Percentiles rank a stretch among this genome's conserved stretches.
Evolutionary conservation across 352 stramenopile genomes (phyloP).

Genomic region (Globisporangium cederbergense): DNA sequence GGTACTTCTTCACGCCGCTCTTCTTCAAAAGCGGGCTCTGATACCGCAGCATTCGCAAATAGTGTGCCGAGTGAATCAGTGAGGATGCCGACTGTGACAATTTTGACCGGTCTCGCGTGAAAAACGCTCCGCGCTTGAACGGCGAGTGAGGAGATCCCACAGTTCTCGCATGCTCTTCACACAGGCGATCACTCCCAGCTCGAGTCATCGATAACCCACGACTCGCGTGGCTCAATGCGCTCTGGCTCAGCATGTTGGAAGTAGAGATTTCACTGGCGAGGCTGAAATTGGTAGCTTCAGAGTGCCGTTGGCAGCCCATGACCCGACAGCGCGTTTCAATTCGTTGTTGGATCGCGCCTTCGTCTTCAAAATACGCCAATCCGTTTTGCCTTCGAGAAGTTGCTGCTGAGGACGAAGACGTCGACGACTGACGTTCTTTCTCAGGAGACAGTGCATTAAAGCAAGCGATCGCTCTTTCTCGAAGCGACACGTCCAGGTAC

Average conservation of each 20-base stretch:
- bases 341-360: conserved; percentile 32
- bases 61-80: conserved; percentile 45
- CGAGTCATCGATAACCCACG: conserved; percentile 7
- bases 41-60: conserved; percentile 50
- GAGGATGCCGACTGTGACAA: conserved; percentile 17
- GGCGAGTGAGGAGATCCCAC: conserved; percentile 24
- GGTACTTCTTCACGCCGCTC: conserved; percentile 37
- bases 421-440: background rate
- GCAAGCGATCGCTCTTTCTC: conserved; percentile 21
- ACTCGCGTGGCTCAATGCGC: conserved; percentile 8
- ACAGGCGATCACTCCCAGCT: conserved; percentile 19
- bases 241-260: conserved; percentile 22
- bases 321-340: conserved; percentile 46
- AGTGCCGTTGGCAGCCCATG: conserved; percentile 37
- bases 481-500: conserved; percentile 37
- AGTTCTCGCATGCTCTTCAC: conserved; percentile 28
- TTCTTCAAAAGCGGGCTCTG: conserved; percentile 57
- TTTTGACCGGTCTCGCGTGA: conserved; percentile 27
- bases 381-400: conserved; percentile 18
- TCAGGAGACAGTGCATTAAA: conserved; percentile 1
- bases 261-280: conserved; percentile 21
- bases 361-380: conserved; percentile 38
- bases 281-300: conserved; percentile 15
- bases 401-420: background rate
- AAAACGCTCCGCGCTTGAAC: conserved; percentile 26